Evolutionary conservation across 352 stramenopile genomes (phyloP).

Genomic region (Pythium folliculosum): DNA sequence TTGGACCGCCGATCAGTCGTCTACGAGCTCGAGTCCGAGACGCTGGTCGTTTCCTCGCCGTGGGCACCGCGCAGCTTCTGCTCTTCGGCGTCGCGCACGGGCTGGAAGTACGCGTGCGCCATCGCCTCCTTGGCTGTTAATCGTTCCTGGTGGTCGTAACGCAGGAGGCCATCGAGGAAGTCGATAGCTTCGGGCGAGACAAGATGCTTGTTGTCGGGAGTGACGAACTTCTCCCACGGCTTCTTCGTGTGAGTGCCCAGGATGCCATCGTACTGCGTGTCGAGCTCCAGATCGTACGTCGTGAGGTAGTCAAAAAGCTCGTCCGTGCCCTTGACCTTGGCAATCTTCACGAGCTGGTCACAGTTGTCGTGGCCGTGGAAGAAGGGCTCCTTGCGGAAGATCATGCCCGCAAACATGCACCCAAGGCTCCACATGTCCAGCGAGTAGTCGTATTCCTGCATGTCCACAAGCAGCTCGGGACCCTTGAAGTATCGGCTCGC

Average conservation of each 20-base stretch:
- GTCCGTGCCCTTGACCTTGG: slow-evolving; percentile 97
- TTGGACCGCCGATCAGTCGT: neutral
- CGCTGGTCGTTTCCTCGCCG: slow-evolving; percentile 70
- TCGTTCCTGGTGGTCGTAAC: slow-evolving; percentile 97
- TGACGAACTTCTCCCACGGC: slow-evolving; percentile 99
- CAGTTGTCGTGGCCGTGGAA: slow-evolving; percentile 99
- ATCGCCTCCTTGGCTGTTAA: slow-evolving; percentile 98
- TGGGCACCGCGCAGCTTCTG: slow-evolving; percentile 66
- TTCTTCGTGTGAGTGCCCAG: slow-evolving; percentile 97
- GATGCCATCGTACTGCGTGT: slow-evolving; percentile 98
- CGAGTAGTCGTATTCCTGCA: slow-evolving; percentile 99
- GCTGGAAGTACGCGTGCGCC: slow-evolving; percentile 98
- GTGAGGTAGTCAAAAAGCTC: slow-evolving; percentile 99
- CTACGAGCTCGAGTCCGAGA: slow-evolving; percentile 74
- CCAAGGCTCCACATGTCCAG: slow-evolving; percentile 99
- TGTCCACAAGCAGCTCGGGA: slow-evolving; percentile 97
- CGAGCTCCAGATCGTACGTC: slow-evolving; percentile 98
- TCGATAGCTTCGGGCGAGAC: slow-evolving; percentile 96
- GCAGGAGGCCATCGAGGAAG: slow-evolving; percentile 87
- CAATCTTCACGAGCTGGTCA: slow-evolving; percentile 99
- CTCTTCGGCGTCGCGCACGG: slow-evolving; percentile 82
- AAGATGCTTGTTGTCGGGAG: slow-evolving; percentile 97
- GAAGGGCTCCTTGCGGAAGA: slow-evolving; percentile 99
- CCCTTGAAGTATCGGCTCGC: slow-evolving; percentile 99
- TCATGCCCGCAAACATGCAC: slow-evolving; percentile 99